A percentile compares a stretch with the other conserved stretches of the same genome.
Conservation (phyloP, 805 yeast genomes). For the Ascoidea tarda region DNA sequence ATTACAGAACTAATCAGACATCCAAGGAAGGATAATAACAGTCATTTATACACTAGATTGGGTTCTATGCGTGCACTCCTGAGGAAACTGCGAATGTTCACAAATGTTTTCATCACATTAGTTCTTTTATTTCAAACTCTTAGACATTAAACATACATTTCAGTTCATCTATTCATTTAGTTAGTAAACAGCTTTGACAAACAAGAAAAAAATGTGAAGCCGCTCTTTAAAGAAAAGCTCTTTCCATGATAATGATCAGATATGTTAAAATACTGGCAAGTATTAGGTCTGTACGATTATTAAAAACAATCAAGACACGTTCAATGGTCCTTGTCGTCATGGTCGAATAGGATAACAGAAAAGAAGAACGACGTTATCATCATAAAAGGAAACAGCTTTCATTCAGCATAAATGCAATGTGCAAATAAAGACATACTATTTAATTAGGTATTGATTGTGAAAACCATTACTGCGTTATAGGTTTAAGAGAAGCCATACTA, state of each 20-base stretch:
- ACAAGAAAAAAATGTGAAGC: not conserved
- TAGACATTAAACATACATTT: not conserved
- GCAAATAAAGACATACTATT: not conserved
- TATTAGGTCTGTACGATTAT: constrained; percentile 14
- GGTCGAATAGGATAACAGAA: constrained; percentile 23
- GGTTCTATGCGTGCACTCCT: constrained; percentile 26
- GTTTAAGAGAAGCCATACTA: too few species aligned
- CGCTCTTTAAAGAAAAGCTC: not conserved
- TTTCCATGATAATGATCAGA: constrained; percentile 8
- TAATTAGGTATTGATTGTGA: not conserved
- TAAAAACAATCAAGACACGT: constrained; percentile 7
- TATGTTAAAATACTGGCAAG: constrained; percentile 24
- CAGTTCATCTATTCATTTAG: not conserved
- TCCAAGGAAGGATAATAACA: constrained; percentile 26
- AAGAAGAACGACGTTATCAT: constrained; percentile 22
- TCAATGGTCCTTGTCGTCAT: constrained; percentile 24
- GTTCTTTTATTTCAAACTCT: not conserved
- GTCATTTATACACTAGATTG: constrained; percentile 24
- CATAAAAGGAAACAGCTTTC: constrained; percentile 9
- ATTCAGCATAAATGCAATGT: not conserved
- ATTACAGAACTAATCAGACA: constrained; percentile 18
- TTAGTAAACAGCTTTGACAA: not conserved
- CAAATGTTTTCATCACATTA: constrained; percentile 19
- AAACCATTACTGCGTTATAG: too few species aligned
- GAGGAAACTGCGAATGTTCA: constrained; percentile 30